Percentiles rank a stretch among this genome's conserved stretches.
These are phyloP conservation scores for Osmanthus fragrans DNA, from an alignment of 257 asterid genomes.

Conservation along the genomic window DNA sequence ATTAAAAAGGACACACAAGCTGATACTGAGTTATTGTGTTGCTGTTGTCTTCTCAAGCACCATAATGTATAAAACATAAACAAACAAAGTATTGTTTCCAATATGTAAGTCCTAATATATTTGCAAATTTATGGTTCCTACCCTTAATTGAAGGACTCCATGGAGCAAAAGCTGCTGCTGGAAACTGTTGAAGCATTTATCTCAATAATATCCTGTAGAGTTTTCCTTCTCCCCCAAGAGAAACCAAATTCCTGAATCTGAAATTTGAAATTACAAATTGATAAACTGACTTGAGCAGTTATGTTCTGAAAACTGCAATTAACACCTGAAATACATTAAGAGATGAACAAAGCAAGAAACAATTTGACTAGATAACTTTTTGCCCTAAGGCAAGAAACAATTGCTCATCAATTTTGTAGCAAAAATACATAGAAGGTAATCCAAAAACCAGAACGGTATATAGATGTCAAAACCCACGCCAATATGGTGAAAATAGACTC, in stretches of 20 bases:
- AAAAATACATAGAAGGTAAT: background rate
- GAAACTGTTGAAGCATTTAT: constrained; percentile 41
- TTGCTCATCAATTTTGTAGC: background rate
- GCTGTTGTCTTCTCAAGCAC: constrained; percentile 16
- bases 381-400: background rate
- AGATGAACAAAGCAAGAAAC: background rate
- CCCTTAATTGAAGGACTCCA: constrained; percentile 38
- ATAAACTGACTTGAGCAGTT: background rate
- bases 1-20: background rate
- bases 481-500: background rate
- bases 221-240: constrained; percentile 1
- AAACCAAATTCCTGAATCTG: constrained; percentile 8
- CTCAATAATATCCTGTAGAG: background rate
- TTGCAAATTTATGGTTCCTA: background rate
- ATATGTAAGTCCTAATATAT: background rate
- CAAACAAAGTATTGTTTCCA: background rate
- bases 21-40: constrained; percentile 11
- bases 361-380: background rate
- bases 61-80: background rate
- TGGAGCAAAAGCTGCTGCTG: constrained; percentile 37
- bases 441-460: too few relatives aligned
- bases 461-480: background rate
- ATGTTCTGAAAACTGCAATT: background rate
- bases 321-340: background rate
- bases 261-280: background rate